These are phyloP conservation scores for Cladorrhinum sp. DNA, from an alignment of 2,329 filamentous ascomycete species.

Conservation along the genomic window DNA sequence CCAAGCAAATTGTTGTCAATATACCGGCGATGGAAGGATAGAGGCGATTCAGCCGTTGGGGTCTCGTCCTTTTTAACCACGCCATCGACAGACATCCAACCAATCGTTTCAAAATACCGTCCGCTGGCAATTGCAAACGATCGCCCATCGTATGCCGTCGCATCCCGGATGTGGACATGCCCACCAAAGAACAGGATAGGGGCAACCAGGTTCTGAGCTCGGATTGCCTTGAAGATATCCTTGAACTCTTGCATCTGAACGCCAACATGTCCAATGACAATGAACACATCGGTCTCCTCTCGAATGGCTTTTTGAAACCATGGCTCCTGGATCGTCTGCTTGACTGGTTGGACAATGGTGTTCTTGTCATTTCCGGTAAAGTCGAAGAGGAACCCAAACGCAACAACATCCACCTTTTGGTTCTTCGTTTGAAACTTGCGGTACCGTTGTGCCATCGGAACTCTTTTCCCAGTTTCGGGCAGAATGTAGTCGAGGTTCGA, in stretches of 20 bases:
- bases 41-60: constrained; percentile 33
- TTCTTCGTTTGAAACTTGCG: constrained; percentile 91
- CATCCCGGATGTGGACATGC: constrained; percentile 85
- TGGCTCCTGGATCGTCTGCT: constrained; percentile 72
- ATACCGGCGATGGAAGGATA: constrained; percentile 69
- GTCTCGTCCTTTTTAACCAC: constrained; percentile 38
- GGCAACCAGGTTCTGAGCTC: constrained; percentile 70
- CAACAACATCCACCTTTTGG: constrained; percentile 75
- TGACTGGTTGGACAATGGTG: constrained; percentile 75
- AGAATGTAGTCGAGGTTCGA: constrained; percentile 91
- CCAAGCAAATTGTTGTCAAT: constrained; percentile 93
- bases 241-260: constrained; percentile 77
- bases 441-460: constrained; percentile 77
- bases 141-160: constrained; percentile 72
- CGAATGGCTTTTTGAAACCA: constrained; percentile 88
- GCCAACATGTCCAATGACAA: constrained; percentile 83
- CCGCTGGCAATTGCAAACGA: constrained; percentile 82
- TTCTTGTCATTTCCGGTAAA: constrained; percentile 91
- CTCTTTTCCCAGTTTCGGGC: constrained; percentile 64
- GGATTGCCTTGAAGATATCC: constrained; percentile 73
- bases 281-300: constrained; percentile 83
- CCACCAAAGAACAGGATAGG: constrained; percentile 92
- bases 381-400: constrained; percentile 93
- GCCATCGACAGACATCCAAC: constrained; percentile 84
- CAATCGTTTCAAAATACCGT: constrained; percentile 91